These are phyloP conservation scores for Ambrosiella cleistominuta DNA, from an alignment of 2,329 filamentous ascomycete genomes.

Conservation along the genomic window DNA sequence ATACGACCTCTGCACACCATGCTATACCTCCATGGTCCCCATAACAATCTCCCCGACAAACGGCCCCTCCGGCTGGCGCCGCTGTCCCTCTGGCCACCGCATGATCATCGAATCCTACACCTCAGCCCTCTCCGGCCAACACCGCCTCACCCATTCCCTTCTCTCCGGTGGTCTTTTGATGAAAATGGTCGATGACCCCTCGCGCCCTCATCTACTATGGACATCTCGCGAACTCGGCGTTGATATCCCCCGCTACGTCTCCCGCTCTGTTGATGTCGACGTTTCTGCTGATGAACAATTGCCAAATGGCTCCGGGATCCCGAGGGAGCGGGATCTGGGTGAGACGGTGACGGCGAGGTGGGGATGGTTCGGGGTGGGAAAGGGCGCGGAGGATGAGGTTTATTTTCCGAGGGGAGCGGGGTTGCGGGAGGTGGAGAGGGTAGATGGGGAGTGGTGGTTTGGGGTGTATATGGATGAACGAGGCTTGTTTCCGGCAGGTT, in stretches of 20 bases:
- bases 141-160: conserved; percentile 50
- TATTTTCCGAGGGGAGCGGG: conserved; percentile 71
- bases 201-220: conserved; percentile 4
- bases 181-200: conserved; percentile 19
- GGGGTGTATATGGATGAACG: conserved; percentile 67
- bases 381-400: conserved; percentile 50
- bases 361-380: conserved; percentile 55
- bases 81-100: conserved; percentile 63
- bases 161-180: conserved; percentile 62
- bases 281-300: neutral
- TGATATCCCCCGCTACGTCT: conserved; percentile 1
- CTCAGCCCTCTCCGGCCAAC: conserved; percentile 47
- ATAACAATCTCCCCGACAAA: conserved; percentile 56
- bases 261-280: conserved; percentile 30
- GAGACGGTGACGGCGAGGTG: conserved; percentile 46
- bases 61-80: conserved; percentile 63
- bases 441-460: conserved; percentile 82
- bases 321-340: conserved; percentile 6
- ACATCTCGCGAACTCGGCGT: conserved; percentile 3
- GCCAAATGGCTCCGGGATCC: neutral
- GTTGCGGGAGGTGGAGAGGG: conserved; percentile 65
- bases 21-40: conserved; percentile 52
- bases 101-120: conserved; percentile 70
- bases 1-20: conserved; percentile 68
- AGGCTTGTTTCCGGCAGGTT: conserved; percentile 66